phyloP scores from a whole-genome alignment of 805 yeast species.

The Teunomyces gatunensis region DNA sequence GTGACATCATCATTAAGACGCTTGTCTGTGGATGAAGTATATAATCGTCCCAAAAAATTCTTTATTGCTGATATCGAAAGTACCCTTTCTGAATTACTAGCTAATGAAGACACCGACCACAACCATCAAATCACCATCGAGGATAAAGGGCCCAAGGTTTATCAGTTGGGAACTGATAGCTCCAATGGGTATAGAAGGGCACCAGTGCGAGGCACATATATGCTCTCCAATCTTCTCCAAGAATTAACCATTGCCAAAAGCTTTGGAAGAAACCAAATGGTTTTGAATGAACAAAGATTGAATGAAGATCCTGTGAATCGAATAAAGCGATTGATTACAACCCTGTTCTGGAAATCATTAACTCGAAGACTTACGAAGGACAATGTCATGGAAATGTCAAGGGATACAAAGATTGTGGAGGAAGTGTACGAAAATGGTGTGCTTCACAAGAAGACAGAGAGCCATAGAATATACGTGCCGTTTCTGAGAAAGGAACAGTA shows the following conservation, averaged over 20 bases:
- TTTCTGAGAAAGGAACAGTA: conserved; percentile 65
- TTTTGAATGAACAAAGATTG: conserved; percentile 77
- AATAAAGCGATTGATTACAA: conserved; percentile 66
- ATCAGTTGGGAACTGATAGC: conserved; percentile 76
- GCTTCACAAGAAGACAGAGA: conserved; percentile 42
- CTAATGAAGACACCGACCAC: conserved; percentile 79
- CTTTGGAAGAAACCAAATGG: conserved; percentile 72
- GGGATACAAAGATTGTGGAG: conserved; percentile 71
- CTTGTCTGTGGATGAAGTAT: conserved; percentile 30
- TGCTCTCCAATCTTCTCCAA: conserved; percentile 81
- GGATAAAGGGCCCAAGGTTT: conserved; percentile 81
- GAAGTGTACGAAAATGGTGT: conserved; percentile 34
- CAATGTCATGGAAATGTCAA: conserved; percentile 66
- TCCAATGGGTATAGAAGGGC: conserved; percentile 75
- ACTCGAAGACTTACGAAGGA: conserved; percentile 67
- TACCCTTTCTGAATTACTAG: conserved; percentile 66
- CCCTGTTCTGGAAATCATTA: conserved; percentile 76
- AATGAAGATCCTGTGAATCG: conserved; percentile 86
- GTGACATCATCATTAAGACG: conserved; percentile 17
- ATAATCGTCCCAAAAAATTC: conserved; percentile 46
- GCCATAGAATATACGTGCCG: conserved; percentile 80
- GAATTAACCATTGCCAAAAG: conserved; percentile 84
- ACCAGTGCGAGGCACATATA: conserved; percentile 83
- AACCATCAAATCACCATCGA: conserved; percentile 84
- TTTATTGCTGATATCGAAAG: conserved; percentile 72